phyloP scores from a whole-genome alignment of 2,329 filamentous ascomycete genomes.

The Daldinia eschscholtzii region DNA sequence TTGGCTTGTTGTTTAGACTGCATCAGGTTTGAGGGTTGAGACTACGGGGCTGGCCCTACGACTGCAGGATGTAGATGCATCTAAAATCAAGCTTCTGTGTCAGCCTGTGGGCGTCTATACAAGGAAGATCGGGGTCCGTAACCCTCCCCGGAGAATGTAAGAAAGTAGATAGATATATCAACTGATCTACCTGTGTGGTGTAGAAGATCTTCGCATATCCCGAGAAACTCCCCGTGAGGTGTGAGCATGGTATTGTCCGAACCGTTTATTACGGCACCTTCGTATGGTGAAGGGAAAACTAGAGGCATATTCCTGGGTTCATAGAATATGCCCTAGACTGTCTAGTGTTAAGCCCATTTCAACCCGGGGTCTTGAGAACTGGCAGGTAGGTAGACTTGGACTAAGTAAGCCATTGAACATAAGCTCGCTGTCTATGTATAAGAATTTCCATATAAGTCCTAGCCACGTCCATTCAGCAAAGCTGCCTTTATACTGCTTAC shows the following conservation, averaged over 20 bases:
- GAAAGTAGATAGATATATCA: background rate
- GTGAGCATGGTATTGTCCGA: background rate
- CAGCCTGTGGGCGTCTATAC: background rate
- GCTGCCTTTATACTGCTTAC: background rate
- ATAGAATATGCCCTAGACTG: background rate
- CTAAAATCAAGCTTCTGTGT: background rate
- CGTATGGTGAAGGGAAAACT: background rate
- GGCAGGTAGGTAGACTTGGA: no score
- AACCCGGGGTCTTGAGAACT: no score
- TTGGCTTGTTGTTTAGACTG: background rate
- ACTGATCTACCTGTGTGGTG: background rate
- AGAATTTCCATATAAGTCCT: background rate
- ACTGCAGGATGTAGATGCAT: background rate
- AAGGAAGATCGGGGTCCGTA: background rate
- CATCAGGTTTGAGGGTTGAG: background rate
- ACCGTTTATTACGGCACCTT: background rate
- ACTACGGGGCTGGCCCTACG: background rate
- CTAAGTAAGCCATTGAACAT: background rate
- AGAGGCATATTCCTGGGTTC: background rate
- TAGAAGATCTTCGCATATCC: background rate
- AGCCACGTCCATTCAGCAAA: background rate
- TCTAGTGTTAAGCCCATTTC: background rate
- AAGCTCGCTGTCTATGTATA: background rate
- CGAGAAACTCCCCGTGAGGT: no score
- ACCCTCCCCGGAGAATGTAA: no score